Conservation (phyloP, 352 stramenopile species). For the Pythium apleroticum region DNA sequence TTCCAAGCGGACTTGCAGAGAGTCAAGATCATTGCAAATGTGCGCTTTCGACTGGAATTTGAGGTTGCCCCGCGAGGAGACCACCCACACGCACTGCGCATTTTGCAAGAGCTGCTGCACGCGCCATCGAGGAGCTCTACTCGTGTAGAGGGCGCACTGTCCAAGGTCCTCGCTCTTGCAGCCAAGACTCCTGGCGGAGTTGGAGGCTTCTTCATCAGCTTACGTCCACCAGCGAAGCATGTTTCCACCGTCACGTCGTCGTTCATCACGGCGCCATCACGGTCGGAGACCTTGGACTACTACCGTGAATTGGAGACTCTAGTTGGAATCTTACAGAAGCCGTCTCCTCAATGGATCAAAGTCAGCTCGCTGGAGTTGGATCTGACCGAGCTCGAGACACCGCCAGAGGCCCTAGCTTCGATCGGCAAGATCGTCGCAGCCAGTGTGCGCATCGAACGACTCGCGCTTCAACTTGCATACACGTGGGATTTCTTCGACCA, state of each 20-base stretch:
- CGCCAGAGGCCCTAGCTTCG: neutral
- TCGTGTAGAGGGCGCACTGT: neutral
- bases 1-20: neutral
- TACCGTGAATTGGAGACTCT: neutral
- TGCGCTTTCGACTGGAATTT: neutral
- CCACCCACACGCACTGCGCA: neutral
- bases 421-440: neutral
- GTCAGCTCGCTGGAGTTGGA: neutral
- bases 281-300: neutral
- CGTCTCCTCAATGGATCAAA: neutral
- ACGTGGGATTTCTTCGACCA: slow-evolving; percentile 4
- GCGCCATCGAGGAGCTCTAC: neutral
- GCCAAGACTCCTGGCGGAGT: neutral
- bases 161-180: neutral
- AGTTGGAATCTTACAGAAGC: neutral
- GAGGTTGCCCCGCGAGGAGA: neutral
- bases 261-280: neutral
- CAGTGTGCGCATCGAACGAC: neutral
- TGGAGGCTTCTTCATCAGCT: neutral
- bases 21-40: neutral
- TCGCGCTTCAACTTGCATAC: neutral
- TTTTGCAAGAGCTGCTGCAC: neutral
- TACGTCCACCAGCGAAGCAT: neutral
- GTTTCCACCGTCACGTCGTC: neutral
- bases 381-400: neutral